Evolutionary conservation across 2,329 filamentous ascomycete genomes (phyloP), one percentile per base, ranked within the genome.

Genomic region (Aureobasidium pullulans): DNA sequence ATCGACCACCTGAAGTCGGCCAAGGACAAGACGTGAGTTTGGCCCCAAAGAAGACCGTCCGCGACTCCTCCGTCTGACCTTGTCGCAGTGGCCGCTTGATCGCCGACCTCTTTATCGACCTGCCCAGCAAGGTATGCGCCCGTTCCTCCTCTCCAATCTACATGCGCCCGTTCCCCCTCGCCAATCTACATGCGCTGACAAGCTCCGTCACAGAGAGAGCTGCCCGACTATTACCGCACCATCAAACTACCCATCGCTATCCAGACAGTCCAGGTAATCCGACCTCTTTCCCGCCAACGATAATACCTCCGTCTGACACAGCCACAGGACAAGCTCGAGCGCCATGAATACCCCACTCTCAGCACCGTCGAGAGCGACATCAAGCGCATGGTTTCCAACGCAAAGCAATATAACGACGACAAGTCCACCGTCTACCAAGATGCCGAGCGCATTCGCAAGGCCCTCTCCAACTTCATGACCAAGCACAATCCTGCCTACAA

Each of bases 361-460:
- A 85, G 89, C 6, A 80, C 86, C 52, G 77, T 96, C 11, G 91
- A 96, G 72, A 86, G 88, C 68, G 92, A 92, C 70, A 83, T 93
- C 69, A 95, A 94, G 77, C 86, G 90, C 63, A 88, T 96, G 81
- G 87, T 96, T 59, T 81, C 84, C 64, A 96, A 96, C 69, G 89
- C 89, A 37, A 96, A 96, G 72, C 85, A 90, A 57, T 94, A 84
- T 74, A 93, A 93, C 68, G 80, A 86, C 61, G 87, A 87, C 65
- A 82, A 81, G 44, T 90, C 89, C 0, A 76, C 84, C 60, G 80
- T 88, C 39, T 93, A 87, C 69, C 87, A 90, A 44, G 90, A 96
- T 75, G 90, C 91, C 8, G 91, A 96, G 73, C 84, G 90, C 50
- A 83, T 96, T 47, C 83, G 91, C 48, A 96, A 96, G 74, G 86